phyloP scores from a whole-genome alignment of 2,329 filamentous ascomycete genomes.

The Lecanicillium sp. region DNA sequence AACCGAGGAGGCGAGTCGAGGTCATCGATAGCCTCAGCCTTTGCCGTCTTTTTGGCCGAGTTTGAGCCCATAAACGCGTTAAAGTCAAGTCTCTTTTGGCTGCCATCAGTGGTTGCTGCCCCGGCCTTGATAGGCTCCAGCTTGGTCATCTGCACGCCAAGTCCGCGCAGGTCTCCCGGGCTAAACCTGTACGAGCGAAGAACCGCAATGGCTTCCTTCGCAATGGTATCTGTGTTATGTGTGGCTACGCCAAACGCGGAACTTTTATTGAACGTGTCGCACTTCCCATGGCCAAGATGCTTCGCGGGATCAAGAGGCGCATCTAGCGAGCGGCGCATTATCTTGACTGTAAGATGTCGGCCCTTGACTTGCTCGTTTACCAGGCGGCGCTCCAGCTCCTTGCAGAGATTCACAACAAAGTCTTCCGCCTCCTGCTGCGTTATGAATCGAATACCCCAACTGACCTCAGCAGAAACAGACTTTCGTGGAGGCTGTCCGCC shows the following conservation, averaged over 20 bases:
- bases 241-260: slow-evolving; percentile 76
- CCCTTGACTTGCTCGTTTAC: slow-evolving; percentile 81
- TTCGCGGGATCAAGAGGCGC: slow-evolving; percentile 89
- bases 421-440: slow-evolving; percentile 89
- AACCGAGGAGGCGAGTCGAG: slow-evolving; percentile 26
- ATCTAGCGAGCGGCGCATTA: slow-evolving; percentile 81
- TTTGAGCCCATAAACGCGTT: slow-evolving; percentile 39
- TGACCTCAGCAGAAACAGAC: slow-evolving; percentile 94
- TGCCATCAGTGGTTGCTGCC: slow-evolving; percentile 54
- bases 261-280: slow-evolving; percentile 90
- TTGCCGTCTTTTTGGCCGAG: slow-evolving; percentile 29
- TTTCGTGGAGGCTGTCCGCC: slow-evolving; percentile 81
- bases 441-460: slow-evolving; percentile 94
- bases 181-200: slow-evolving; percentile 75
- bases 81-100: slow-evolving; percentile 74
- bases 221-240: slow-evolving; percentile 61
- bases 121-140: slow-evolving; percentile 68
- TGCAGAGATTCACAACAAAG: slow-evolving; percentile 77
- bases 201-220: slow-evolving; percentile 78
- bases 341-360: slow-evolving; percentile 82
- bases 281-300: slow-evolving; percentile 90
- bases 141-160: slow-evolving; percentile 91
- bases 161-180: slow-evolving; percentile 84
- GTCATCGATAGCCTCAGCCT: slow-evolving; percentile 45
- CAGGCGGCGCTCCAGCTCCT: slow-evolving; percentile 74